These are phyloP conservation scores for Cynanchum wilfordii DNA, from an alignment of 257 asterid species.

Conservation along the genomic window DNA sequence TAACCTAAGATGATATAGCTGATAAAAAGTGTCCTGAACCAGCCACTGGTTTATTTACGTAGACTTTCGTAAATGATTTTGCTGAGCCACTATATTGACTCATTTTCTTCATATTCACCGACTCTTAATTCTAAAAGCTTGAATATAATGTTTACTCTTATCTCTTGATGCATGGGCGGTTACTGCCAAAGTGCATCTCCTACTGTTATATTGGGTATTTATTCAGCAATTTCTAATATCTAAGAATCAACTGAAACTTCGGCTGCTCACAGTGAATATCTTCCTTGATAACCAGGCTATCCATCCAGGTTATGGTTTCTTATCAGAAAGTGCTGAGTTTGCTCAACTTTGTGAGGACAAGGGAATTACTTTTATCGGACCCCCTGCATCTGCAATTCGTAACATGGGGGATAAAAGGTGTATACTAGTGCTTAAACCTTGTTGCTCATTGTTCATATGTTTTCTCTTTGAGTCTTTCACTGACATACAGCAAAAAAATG, in stretches of 20 bases:
- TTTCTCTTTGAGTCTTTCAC: background rate
- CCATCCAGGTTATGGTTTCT: conserved; percentile 99
- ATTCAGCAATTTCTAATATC: background rate
- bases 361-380: conserved; percentile 83
- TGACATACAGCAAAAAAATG: background rate
- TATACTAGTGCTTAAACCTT: background rate
- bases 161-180: background rate
- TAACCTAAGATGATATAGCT: background rate
- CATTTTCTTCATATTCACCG: background rate
- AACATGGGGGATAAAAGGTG: conserved; percentile 99
- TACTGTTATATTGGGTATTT: background rate
- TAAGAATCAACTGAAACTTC: background rate
- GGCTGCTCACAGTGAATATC: conserved; percentile 28
- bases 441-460: background rate
- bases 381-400: conserved; percentile 95
- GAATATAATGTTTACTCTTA: background rate
- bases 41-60: background rate
- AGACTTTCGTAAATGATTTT: background rate
- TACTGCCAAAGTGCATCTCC: background rate
- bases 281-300: conserved; percentile 74
- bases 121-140: background rate
- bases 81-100: background rate
- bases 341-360: conserved; percentile 89
- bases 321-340: conserved; percentile 90
- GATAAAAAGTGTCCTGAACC: background rate